A percentile compares a stretch with the other conserved stretches of the same genome.
Conservation (phyloP, 495 filamentous ascomycete species). For the Hyaloscypha hepaticicola region DNA sequence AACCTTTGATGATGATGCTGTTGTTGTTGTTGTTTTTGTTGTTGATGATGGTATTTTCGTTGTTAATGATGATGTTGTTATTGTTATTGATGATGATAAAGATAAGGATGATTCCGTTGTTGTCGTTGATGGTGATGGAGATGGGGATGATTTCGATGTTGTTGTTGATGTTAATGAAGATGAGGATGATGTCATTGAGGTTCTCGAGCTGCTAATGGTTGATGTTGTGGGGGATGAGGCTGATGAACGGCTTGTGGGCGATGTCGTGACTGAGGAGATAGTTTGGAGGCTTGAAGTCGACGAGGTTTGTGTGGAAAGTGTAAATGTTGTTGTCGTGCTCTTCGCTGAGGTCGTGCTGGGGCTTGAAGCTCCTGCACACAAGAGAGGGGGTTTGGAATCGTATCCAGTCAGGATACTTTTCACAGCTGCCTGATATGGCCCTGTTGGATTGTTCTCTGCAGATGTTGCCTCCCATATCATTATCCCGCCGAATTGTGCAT, state of each 20-base stretch:
- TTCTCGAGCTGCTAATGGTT: neutral
- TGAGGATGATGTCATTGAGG: too few species aligned
- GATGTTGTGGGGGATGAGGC: neutral
- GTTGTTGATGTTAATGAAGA: too few species aligned
- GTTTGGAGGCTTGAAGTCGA: slow-evolving; percentile 7
- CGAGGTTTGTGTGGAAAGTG: slow-evolving; percentile 27
- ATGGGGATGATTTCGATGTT: too few species aligned
- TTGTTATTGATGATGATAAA: too few species aligned
- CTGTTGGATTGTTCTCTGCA: slow-evolving; percentile 3
- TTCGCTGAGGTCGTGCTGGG: neutral
- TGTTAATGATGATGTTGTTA: too few species aligned
- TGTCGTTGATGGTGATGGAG: too few species aligned
- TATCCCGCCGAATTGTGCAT: slow-evolving; percentile 62
- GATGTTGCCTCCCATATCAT: slow-evolving; percentile 71
- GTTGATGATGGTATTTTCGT: too few species aligned
- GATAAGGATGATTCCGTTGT: too few species aligned
- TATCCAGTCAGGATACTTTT: slow-evolving; percentile 9
- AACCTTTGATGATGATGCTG: neutral
- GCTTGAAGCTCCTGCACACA: neutral
- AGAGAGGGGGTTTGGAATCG: neutral
- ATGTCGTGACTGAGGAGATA: neutral
- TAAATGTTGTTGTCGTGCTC: slow-evolving; percentile 11
- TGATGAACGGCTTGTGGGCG: neutral
- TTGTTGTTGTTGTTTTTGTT: too few species aligned
- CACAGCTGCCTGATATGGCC: neutral